phyloP scores from a whole-genome alignment of 192 early-diverging fungal species.

The Umbelopsis sp. region DNA sequence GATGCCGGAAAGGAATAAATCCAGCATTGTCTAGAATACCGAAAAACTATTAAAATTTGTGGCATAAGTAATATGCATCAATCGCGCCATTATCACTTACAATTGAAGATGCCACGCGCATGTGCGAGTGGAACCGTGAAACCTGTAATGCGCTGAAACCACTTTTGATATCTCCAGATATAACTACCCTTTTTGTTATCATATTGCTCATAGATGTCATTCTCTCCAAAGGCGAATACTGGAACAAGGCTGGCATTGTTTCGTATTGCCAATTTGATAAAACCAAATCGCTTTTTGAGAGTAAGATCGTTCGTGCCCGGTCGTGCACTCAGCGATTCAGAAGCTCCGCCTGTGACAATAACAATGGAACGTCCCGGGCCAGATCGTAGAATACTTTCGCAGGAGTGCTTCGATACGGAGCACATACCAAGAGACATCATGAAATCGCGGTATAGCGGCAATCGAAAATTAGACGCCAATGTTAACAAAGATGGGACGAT shows the following conservation, averaged over 20 bases:
- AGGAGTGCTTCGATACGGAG: conserved; percentile 76
- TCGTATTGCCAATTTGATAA: conserved; percentile 86
- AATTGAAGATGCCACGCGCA: conserved; percentile 88
- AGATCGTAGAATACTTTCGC: conserved; percentile 72
- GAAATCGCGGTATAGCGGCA: conserved; percentile 87
- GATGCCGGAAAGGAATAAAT: conserved; percentile 53
- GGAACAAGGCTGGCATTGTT: conserved; percentile 82
- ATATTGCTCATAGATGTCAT: conserved; percentile 84
- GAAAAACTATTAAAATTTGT: conserved; percentile 7
- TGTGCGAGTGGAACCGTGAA: conserved; percentile 80
- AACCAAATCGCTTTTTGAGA: conserved; percentile 82
- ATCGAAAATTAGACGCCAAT: conserved; percentile 77
- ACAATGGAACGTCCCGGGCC: conserved; percentile 73
- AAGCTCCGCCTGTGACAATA: conserved; percentile 91
- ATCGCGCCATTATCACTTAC: conserved; percentile 54
- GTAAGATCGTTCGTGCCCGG: conserved; percentile 69
- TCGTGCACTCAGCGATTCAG: conserved; percentile 76
- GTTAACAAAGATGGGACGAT: conserved; percentile 81
- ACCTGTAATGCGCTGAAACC: conserved; percentile 69
- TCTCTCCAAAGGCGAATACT: conserved; percentile 93
- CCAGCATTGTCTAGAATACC: conserved; percentile 52
- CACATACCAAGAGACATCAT: conserved; percentile 77
- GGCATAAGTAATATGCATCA: neutral
- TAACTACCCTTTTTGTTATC: conserved; percentile 68
- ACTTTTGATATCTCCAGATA: conserved; percentile 69